Percentiles rank a stretch among this genome's conserved stretches.
phyloP scores from a whole-genome alignment of 768 basidiomycete species.

The Sutorius australiensis region DNA sequence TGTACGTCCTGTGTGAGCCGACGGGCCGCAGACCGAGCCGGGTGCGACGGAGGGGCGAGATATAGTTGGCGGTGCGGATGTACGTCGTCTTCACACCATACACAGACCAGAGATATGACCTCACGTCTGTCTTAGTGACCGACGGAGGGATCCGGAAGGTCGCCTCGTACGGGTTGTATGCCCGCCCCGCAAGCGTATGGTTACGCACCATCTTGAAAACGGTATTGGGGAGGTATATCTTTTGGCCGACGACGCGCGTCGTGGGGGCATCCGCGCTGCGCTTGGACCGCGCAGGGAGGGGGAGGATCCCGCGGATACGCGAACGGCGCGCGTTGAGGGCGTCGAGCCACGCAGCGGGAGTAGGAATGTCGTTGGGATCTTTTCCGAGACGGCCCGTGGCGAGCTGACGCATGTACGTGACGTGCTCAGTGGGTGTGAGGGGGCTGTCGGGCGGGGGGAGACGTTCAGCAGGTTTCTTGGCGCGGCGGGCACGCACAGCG shows the following conservation, averaged over 20 bases:
- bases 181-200: conserved; percentile 63
- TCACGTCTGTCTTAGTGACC: conserved; percentile 89
- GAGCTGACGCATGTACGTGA: conserved; percentile 55
- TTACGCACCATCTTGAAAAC: conserved; percentile 82
- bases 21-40: conserved; percentile 27
- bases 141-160: conserved; percentile 90
- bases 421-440: conserved; percentile 62
- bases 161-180: conserved; percentile 93
- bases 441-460: conserved; percentile 41
- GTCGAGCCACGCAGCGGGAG: conserved; percentile 58
- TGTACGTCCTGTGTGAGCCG: conserved; percentile 60
- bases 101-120: conserved; percentile 77
- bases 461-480: conserved; percentile 42
- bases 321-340: conserved; percentile 53
- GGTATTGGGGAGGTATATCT: conserved; percentile 87
- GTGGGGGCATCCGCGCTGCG: conserved; percentile 38
- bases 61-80: conserved; percentile 92
- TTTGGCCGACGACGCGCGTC: conserved; percentile 66
- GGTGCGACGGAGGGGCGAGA: conserved; percentile 47
- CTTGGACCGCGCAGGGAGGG: conserved; percentile 29
- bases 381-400: conserved; percentile 48
- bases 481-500: conserved; percentile 68
- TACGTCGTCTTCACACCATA: conserved; percentile 90
- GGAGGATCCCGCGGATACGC: conserved; percentile 66
- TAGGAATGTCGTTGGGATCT: conserved; percentile 34